Evolutionary conservation across 345 rosid species (phyloP).

Genomic region (Salix purpurea): DNA sequence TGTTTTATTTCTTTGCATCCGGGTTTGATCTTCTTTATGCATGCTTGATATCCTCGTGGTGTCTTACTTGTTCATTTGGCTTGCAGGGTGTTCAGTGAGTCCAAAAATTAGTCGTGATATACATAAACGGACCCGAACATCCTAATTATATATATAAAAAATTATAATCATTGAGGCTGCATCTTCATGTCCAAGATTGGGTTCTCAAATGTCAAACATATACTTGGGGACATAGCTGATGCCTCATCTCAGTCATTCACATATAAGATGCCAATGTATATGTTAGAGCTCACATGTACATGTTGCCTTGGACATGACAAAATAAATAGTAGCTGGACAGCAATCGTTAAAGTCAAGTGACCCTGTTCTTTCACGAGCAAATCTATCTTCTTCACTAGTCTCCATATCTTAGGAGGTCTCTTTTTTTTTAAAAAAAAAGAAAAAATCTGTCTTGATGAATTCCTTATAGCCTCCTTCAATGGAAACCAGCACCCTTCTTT

Average conservation of each 20-base stretch:
- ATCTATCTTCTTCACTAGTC: background rate
- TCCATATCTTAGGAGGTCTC: background rate
- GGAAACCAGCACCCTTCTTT: conserved; percentile 25
- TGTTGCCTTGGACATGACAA: background rate
- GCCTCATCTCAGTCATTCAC: no score
- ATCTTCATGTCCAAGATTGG: conserved; percentile 1
- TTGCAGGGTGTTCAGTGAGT: no score
- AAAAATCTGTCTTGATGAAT: background rate
- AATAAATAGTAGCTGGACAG: background rate
- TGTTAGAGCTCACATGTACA: no score
- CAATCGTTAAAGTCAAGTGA: background rate
- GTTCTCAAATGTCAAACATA: background rate
- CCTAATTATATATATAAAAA: no score
- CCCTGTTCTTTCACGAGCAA: background rate
- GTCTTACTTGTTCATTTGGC: rapidly evolving
- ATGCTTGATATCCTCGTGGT: no score
- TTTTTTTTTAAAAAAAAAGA: no score
- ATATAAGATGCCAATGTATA: no score
- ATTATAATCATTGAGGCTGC: background rate
- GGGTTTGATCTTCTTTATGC: no score
- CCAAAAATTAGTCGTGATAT: no score
- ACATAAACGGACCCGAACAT: no score
- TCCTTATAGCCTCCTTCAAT: conserved; percentile 17
- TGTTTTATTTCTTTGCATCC: no score
- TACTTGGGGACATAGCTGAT: background rate